These are phyloP conservation scores for Plasmodiophora brassicae DNA, from an alignment of 208 protist species.

Conservation along the genomic window DNA sequence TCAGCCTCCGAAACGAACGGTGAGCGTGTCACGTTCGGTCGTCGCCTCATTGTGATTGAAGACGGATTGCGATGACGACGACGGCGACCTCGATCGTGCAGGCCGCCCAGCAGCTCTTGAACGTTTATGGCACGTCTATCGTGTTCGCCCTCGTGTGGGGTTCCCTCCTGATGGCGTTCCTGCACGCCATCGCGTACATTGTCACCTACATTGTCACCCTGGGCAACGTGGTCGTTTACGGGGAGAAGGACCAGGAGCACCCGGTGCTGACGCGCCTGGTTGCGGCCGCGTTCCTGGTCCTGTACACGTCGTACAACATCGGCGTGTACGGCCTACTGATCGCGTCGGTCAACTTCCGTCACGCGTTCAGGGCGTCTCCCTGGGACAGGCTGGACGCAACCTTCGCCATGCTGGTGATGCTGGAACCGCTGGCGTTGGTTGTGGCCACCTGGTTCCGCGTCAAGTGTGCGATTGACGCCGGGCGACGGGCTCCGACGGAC, in stretches of 20 bases:
- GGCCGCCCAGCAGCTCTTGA: not conserved
- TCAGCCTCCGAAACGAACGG: too few species aligned
- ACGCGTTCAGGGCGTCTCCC: not conserved
- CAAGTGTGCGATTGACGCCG: not conserved
- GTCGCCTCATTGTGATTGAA: too few species aligned
- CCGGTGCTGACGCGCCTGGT: not conserved
- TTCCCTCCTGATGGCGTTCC: not conserved
- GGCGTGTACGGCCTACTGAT: not conserved
- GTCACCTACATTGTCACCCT: slow-evolving; percentile 19
- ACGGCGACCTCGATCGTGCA: slow-evolving; percentile 4
- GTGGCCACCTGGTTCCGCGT: not conserved
- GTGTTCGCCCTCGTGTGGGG: not conserved
- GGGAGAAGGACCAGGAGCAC: not conserved
- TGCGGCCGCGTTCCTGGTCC: not conserved
- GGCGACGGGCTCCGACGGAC: not conserved
- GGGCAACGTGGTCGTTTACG: not conserved
- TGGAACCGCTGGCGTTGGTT: not conserved
- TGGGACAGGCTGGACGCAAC: not conserved
- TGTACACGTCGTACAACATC: not conserved
- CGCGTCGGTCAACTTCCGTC: not conserved
- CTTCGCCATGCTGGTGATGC: not conserved
- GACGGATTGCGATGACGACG: too few species aligned
- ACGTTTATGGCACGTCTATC: not conserved
- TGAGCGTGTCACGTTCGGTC: too few species aligned
- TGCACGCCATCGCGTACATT: not conserved